These are phyloP conservation scores for Daldinia vernicosa DNA, from an alignment of 495 filamentous ascomycete species.

Conservation along the genomic window DNA sequence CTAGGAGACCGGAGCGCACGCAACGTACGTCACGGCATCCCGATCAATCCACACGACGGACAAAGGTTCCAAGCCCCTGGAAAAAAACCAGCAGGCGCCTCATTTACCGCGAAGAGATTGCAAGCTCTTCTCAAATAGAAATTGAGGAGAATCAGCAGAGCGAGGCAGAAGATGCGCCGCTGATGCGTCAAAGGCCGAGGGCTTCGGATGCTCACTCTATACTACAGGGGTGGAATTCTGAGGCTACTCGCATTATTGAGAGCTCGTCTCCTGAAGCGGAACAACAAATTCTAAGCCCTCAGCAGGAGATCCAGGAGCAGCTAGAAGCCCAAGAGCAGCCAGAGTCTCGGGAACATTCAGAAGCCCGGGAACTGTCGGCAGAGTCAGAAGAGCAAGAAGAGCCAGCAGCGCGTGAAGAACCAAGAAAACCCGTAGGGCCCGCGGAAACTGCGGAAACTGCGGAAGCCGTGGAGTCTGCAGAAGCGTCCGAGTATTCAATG, in stretches of 20 bases:
- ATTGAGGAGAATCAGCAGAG: constrained; percentile 47
- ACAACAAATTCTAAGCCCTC: not conserved
- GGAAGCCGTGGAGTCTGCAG: constrained; percentile 6
- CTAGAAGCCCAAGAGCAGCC: constrained; percentile 1
- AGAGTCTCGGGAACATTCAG: constrained; percentile 2
- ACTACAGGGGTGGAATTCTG: constrained; percentile 4
- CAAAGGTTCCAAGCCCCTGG: constrained; percentile 57
- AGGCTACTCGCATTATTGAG: constrained; percentile 8
- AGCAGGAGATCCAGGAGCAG: not conserved
- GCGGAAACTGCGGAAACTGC: not conserved
- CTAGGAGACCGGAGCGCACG: constrained; percentile 42
- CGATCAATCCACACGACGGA: constrained; percentile 45
- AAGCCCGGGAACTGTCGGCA: not conserved
- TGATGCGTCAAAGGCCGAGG: constrained; percentile 17
- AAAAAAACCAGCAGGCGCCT: constrained; percentile 48
- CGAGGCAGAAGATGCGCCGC: constrained; percentile 34
- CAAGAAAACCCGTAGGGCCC: not conserved
- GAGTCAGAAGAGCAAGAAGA: not conserved
- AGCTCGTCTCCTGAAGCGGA: constrained; percentile 6
- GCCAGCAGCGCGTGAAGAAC: not conserved
- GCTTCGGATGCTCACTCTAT: constrained; percentile 25
- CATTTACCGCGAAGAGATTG: constrained; percentile 46
- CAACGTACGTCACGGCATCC: constrained; percentile 33
- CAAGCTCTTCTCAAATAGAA: constrained; percentile 48
- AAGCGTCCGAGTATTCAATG: constrained; percentile 49